Conservation (phyloP, 164 flowering plant species). For the Nelumbo lutea region DNA sequence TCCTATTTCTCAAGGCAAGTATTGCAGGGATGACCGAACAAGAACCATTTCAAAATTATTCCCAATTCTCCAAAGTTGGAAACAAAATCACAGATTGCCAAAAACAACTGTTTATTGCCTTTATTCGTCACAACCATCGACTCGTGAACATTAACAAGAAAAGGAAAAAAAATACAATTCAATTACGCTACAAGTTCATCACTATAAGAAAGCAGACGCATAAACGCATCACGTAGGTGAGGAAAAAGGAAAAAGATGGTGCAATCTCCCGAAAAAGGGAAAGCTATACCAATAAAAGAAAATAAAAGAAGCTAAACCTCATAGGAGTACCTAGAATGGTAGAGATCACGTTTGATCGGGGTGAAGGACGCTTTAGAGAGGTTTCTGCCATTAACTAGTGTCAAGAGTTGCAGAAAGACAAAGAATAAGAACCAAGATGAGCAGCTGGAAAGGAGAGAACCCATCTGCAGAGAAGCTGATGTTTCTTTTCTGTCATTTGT, state of each 20-base stretch:
- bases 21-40: too few relatives aligned
- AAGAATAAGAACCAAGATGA: slow-evolving; percentile 15
- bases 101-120: too few relatives aligned
- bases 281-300: background rate
- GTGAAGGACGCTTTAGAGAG: slow-evolving; percentile 20
- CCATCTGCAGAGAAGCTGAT: slow-evolving; percentile 20
- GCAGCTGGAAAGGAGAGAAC: slow-evolving; percentile 14
- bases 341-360: slow-evolving; percentile 59
- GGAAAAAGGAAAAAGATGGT: background rate
- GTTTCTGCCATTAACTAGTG: slow-evolving; percentile 27
- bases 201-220: background rate
- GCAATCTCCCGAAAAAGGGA: background rate
- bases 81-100: too few relatives aligned
- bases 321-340: slow-evolving; percentile 38
- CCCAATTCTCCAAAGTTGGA: too few relatives aligned
- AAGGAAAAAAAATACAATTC: background rate
- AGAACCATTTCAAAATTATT: too few relatives aligned
- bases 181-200: background rate
- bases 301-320: slow-evolving; percentile 1
- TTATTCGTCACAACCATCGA: too few relatives aligned
- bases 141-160: too few relatives aligned
- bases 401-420: slow-evolving; percentile 12
- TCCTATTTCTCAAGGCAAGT: too few relatives aligned
- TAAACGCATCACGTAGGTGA: background rate
- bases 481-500: slow-evolving; percentile 8